Evolutionary conservation across 2,329 filamentous ascomycete species (phyloP), one percentile per base, ranked within the genome.

Genomic region (Orbilia oligospora): DNA sequence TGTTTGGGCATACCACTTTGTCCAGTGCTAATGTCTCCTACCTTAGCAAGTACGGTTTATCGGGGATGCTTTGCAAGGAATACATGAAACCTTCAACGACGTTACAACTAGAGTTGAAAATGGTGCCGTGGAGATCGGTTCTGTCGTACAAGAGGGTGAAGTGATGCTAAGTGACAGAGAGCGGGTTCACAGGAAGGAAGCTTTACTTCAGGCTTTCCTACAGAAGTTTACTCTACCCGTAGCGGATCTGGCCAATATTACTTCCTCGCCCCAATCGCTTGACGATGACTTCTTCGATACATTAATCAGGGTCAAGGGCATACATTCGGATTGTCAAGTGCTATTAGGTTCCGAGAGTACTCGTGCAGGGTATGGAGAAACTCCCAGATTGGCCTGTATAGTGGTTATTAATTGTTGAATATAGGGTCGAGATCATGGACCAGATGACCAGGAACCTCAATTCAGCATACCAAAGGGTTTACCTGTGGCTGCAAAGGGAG

Each of bases 401-500:
- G n/a, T 20, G 38, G 51, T 22, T 18, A 10, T 46, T 70, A 12
- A 69, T 49, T 20, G 6, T 18, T n/a, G 44, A 1, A n/a, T 86
- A 97, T 0, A 96, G 95, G 0, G 87, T 97, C 3, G 94, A 98
- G 82, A 89, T 98, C 61, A 94, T 98, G 88, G 95, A 97, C 80
- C 90, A 95, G 83, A 95, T 91, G 70, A 94, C 94, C 0, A 93
- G 93, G 76, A 90, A 93, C 79, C 88, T 99, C 63, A 96, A 97
- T 82, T 88, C 91, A 16, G 95, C 93, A 4, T 99, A 96, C 82
- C 95, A 99, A 83, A 99, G 97, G 83, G 88, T 99, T 1, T 97
- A 97, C 85, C 91, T 93, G 82, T 99, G 95, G 95, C 91, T 97
- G 20, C 94, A 97, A 83, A 91, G 92, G 76, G 94, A 97, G 82